Evolutionary conservation across 1,139 yeast genomes (phyloP).

Genomic region (Kluyveromyces sp.): DNA sequence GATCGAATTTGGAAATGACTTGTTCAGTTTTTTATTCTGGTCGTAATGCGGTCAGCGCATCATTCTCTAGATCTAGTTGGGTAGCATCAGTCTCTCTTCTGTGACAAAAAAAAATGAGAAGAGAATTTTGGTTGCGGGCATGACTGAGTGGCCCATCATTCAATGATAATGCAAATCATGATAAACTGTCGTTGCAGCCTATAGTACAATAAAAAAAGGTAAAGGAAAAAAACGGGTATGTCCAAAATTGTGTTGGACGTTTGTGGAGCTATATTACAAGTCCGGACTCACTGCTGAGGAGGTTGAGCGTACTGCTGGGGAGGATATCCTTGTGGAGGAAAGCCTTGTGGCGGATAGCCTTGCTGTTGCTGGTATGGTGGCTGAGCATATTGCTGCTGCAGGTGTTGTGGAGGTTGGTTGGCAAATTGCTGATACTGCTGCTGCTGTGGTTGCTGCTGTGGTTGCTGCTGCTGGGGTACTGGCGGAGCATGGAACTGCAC

Average conservation of each 20-base stretch:
- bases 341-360: slow-evolving; percentile 6
- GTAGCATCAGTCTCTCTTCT: not conserved
- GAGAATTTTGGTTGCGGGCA: not conserved
- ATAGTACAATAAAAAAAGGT: slow-evolving; percentile 1
- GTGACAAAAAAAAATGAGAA: not conserved
- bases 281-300: slow-evolving; percentile 6
- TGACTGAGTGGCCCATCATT: not conserved
- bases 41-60: not conserved
- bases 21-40: too few species aligned
- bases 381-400: slow-evolving; percentile 19
- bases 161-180: not conserved
- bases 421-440: slow-evolving; percentile 15
- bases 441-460: slow-evolving; percentile 12
- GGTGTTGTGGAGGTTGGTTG: slow-evolving; percentile 16
- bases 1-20: too few species aligned
- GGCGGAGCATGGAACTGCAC: slow-evolving; percentile 22
- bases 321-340: slow-evolving; percentile 13
- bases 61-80: not conserved
- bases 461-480: slow-evolving; percentile 21
- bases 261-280: not conserved
- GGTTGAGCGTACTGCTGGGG: slow-evolving; percentile 13
- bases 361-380: slow-evolving; percentile 16
- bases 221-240: not conserved
- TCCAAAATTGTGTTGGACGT: not conserved
- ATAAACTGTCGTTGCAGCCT: not conserved